phyloP scores from a whole-genome alignment of 2,329 filamentous ascomycete species.

The Monilinia fructicola region DNA sequence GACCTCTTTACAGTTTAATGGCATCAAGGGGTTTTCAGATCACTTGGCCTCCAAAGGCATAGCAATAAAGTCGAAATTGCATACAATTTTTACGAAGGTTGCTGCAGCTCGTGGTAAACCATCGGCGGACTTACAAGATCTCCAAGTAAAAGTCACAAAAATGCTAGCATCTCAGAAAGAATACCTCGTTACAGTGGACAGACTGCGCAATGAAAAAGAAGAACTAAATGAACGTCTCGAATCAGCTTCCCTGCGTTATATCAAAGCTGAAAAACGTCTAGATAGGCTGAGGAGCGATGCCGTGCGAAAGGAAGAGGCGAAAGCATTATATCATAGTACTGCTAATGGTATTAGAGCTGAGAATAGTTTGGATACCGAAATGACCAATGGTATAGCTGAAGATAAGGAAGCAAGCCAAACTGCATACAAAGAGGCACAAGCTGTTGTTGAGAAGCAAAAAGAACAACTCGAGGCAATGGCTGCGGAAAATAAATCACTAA shows the following conservation, averaged over 20 bases:
- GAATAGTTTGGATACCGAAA: slow-evolving; percentile 44
- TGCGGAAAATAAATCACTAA: slow-evolving; percentile 69
- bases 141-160: slow-evolving; percentile 73
- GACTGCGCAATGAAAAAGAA: slow-evolving; percentile 75
- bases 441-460: slow-evolving; percentile 78
- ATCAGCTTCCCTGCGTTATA: slow-evolving; percentile 83
- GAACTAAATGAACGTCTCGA: slow-evolving; percentile 84
- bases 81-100: slow-evolving; percentile 63
- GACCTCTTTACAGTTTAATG: slow-evolving; percentile 61
- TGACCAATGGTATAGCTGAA: slow-evolving; percentile 53
- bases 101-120: slow-evolving; percentile 53
- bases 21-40: slow-evolving; percentile 70
- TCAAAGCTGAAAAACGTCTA: slow-evolving; percentile 92
- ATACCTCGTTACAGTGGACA: slow-evolving; percentile 72
- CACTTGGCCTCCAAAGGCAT: slow-evolving; percentile 77
- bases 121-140: slow-evolving; percentile 65
- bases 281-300: slow-evolving; percentile 86
- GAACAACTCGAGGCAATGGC: slow-evolving; percentile 81
- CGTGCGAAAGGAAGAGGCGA: slow-evolving; percentile 87
- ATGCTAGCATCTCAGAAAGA: slow-evolving; percentile 82
- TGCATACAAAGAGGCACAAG: slow-evolving; percentile 74
- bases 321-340: slow-evolving; percentile 64
- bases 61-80: slow-evolving; percentile 72
- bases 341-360: slow-evolving; percentile 45
- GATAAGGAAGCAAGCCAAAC: slow-evolving; percentile 68